Conservation (phyloP, 305 asterid genomes). For the Rubia occidens region DNA sequence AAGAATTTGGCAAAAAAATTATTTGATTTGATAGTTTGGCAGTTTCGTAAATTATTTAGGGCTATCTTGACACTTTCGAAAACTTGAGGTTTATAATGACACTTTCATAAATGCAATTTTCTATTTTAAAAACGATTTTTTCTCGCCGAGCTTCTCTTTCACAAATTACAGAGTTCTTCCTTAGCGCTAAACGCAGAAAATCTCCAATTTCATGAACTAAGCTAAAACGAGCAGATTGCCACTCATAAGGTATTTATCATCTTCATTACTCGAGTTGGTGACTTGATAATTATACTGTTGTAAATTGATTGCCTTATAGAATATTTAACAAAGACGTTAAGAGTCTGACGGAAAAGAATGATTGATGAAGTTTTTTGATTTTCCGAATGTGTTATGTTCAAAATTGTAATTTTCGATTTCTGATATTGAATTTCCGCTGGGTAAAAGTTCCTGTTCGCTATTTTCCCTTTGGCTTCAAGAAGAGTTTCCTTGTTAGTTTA, state of each 20-base stretch:
- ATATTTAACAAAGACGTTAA: too few species aligned
- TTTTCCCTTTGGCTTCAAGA: not conserved
- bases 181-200: not conserved
- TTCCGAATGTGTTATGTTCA: not conserved
- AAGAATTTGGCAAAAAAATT: too few species aligned
- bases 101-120: too few species aligned
- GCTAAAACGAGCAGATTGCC: constrained; percentile 2
- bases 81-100: too few species aligned
- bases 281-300: not conserved
- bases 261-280: not conserved
- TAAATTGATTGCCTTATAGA: not conserved
- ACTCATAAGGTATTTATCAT: not conserved
- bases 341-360: not conserved
- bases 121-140: too few species aligned
- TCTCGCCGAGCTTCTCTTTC: not conserved
- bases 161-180: too few species aligned
- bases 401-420: not conserved
- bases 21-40: too few species aligned
- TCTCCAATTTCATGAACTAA: not conserved
- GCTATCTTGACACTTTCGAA: too few species aligned
- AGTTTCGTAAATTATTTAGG: too few species aligned
- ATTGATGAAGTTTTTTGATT: not conserved
- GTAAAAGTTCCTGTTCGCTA: not conserved
- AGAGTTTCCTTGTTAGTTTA: not conserved
- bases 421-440: not conserved